A percentile compares a stretch with the other conserved stretches of the same genome.
These are phyloP conservation scores for Aspergillus fischeri DNA, from an alignment of 2,329 filamentous ascomycete genomes.

Conservation along the genomic window DNA sequence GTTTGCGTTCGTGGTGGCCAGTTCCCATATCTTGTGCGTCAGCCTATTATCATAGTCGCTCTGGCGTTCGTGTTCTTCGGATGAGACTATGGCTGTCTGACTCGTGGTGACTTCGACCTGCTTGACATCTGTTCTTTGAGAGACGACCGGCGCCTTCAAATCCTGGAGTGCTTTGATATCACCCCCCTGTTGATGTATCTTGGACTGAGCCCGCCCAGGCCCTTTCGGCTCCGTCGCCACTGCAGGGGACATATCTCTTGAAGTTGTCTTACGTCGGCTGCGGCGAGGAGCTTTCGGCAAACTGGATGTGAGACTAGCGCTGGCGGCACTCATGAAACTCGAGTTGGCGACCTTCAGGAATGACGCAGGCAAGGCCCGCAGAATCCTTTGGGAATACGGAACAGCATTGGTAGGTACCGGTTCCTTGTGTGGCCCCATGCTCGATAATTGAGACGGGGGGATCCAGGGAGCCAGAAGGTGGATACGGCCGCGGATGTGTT, in stretches of 20 bases:
- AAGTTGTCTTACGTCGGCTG: slow-evolving; percentile 53
- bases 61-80: slow-evolving; percentile 35
- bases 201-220: slow-evolving; percentile 10
- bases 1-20: slow-evolving; percentile 86
- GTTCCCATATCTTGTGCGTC: slow-evolving; percentile 90
- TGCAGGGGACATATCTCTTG: slow-evolving; percentile 33
- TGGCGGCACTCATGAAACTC: slow-evolving; percentile 89
- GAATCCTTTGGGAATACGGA: slow-evolving; percentile 84
- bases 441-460: slow-evolving; percentile 86
- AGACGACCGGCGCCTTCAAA: slow-evolving; percentile 14
- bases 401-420: slow-evolving; percentile 78
- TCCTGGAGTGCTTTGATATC: slow-evolving; percentile 15
- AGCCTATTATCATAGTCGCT: slow-evolving; percentile 72
- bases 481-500: slow-evolving; percentile 89
- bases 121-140: slow-evolving; percentile 13
- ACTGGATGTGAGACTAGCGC: slow-evolving; percentile 75
- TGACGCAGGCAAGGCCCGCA: slow-evolving; percentile 83
- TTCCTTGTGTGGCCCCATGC: slow-evolving; percentile 68
- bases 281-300: slow-evolving; percentile 63
- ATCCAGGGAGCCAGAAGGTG: slow-evolving; percentile 91
- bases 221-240: slow-evolving; percentile 51
- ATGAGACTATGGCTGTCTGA: slow-evolving; percentile 14
- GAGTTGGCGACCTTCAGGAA: slow-evolving; percentile 93
- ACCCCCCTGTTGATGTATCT: slow-evolving; percentile 16
- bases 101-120: slow-evolving; percentile 5